A percentile compares a stretch with the other conserved stretches of the same genome.
phyloP scores from a whole-genome alignment of 345 rosid genomes.

The Populus pruinosa region DNA sequence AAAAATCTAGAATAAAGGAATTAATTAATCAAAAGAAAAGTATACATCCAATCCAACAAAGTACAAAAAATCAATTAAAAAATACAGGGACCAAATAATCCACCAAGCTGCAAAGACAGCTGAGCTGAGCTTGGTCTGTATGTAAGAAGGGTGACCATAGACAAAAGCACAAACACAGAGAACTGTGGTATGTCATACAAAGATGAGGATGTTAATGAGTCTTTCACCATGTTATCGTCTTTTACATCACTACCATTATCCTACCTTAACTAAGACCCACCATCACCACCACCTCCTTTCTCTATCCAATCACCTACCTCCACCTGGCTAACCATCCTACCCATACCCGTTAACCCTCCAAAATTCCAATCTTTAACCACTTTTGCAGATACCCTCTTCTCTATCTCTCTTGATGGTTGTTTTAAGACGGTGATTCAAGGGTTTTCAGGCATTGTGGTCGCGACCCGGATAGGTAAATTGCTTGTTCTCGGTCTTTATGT shows the following conservation, averaged over 20 bases:
- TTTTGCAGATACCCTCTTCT: not conserved
- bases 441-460: slow-evolving; percentile 2
- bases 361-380: not conserved
- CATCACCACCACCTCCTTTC: not conserved
- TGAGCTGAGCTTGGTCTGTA: not conserved
- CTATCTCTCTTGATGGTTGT: not conserved
- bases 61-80: too few relatives aligned
- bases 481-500: not conserved
- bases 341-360: not conserved
- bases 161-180: not conserved
- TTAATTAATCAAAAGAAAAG: not conserved
- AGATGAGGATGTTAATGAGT: not conserved
- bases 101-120: not conserved
- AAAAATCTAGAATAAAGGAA: not conserved
- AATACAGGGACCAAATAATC: not conserved
- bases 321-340: slow-evolving; percentile 10
- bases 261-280: slow-evolving; percentile 3
- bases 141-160: not conserved
- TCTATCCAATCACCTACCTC: not conserved
- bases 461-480: slow-evolving; percentile 10
- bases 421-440: not conserved
- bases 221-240: not conserved
- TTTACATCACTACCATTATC: not conserved
- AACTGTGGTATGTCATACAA: not conserved
- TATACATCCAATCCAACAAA: too few relatives aligned